These are phyloP conservation scores for Daldinia caldariorum DNA, from an alignment of 495 filamentous ascomycete genomes.

Conservation along the genomic window DNA sequence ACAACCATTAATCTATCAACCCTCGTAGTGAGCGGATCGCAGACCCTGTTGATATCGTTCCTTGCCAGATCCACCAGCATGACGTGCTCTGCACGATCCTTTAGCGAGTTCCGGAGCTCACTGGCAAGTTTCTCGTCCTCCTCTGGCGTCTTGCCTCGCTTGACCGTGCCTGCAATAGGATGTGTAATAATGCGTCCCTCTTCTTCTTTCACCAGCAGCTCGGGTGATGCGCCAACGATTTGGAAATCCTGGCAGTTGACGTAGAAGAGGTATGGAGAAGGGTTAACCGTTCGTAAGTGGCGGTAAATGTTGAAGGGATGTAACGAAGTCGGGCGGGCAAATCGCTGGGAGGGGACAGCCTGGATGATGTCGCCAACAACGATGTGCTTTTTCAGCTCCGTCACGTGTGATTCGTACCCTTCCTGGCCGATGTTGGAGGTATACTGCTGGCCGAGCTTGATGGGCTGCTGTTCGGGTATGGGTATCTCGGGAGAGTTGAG, in stretches of 20 bases:
- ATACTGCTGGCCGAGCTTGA: constrained; percentile 76
- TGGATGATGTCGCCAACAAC: constrained; percentile 94
- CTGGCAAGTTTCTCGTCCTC: constrained; percentile 83
- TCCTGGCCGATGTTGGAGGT: constrained; percentile 90
- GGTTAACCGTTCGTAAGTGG: constrained; percentile 93
- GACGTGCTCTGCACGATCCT: constrained; percentile 97
- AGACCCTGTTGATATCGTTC: constrained; percentile 96
- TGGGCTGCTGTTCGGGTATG: constrained; percentile 77
- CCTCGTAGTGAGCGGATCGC: constrained; percentile 85
- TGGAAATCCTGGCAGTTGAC: constrained; percentile 90
- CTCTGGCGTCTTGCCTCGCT: constrained; percentile 79
- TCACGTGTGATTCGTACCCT: constrained; percentile 90
- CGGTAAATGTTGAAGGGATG: constrained; percentile 99
- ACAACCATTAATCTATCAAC: constrained; percentile 96
- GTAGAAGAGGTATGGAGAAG: constrained; percentile 96
- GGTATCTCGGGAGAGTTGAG: constrained; percentile 78
- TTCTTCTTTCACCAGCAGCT: constrained; percentile 91
- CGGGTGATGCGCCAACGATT: constrained; percentile 92
- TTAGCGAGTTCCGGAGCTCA: constrained; percentile 80
- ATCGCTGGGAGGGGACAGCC: constrained; percentile 91
- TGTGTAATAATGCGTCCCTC: constrained; percentile 91
- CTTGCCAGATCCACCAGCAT: constrained; percentile 98
- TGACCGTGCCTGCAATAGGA: constrained; percentile 95
- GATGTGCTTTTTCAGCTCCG: constrained; percentile 84
- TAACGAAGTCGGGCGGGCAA: constrained; percentile 85